A percentile compares a stretch with the other conserved stretches of the same genome.
phyloP scores from a whole-genome alignment of 2,329 filamentous ascomycete species.

The Botrytis paeoniae region DNA sequence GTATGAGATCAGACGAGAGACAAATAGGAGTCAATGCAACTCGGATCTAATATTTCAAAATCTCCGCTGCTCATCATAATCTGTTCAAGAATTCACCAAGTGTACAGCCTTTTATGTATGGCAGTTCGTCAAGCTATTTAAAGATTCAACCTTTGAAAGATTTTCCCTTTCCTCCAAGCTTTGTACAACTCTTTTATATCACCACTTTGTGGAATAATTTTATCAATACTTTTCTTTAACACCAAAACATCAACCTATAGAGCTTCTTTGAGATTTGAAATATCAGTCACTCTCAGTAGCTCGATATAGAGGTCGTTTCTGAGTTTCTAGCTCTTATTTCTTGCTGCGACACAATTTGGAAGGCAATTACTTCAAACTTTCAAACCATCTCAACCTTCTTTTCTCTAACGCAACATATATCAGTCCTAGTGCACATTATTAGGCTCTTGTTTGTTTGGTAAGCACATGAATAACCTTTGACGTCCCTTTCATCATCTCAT shows the following conservation, averaged over 20 bases:
- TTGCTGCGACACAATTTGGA: neutral
- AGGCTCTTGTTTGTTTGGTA: neutral
- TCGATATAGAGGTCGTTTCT: neutral
- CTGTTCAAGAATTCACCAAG: neutral
- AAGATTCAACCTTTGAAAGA: neutral
- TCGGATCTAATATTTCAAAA: neutral
- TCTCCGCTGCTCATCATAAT: neutral
- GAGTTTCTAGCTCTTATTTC: neutral
- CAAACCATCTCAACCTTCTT: neutral
- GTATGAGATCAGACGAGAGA: slow-evolving; percentile 1
- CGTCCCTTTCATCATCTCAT: neutral
- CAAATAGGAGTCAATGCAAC: neutral
- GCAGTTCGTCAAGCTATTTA: neutral
- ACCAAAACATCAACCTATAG: neutral
- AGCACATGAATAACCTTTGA: neutral
- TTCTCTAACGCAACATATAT: neutral
- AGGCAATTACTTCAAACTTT: neutral
- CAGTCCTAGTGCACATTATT: fast-evolving
- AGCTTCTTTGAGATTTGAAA: fast-evolving
- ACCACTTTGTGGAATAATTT: neutral
- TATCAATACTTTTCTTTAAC: neutral
- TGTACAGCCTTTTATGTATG: neutral
- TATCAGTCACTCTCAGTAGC: neutral
- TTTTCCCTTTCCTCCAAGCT: neutral
- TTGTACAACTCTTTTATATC: neutral